Evolutionary conservation across 208 protist genomes (phyloP).

Genomic region (Leishmania major): DNA sequence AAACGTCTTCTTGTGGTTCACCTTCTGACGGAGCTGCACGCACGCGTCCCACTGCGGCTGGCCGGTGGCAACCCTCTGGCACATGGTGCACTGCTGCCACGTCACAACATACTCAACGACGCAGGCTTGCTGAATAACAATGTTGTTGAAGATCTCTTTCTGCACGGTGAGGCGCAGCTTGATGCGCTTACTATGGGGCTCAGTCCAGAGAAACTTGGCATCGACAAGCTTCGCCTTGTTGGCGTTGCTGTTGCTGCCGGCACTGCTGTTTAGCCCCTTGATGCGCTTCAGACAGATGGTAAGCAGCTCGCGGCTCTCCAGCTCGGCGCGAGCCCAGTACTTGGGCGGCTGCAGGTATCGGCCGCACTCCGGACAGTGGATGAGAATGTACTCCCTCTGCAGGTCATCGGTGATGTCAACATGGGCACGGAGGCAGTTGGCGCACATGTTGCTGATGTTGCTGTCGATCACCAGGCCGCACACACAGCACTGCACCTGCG

Average conservation of each 20-base stretch:
- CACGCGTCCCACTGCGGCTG: slow-evolving; percentile 98
- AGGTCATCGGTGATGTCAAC: slow-evolving; percentile 99
- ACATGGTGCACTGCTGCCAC: slow-evolving; percentile 97
- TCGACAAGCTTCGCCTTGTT: slow-evolving; percentile 98
- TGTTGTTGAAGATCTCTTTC: slow-evolving; percentile 96
- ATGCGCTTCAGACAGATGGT: slow-evolving; percentile 97
- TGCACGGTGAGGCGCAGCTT: slow-evolving; percentile 99
- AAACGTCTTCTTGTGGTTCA: slow-evolving; percentile 99
- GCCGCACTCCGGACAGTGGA: slow-evolving; percentile 94
- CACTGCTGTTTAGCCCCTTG: slow-evolving; percentile 91
- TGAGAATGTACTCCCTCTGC: slow-evolving; percentile 95
- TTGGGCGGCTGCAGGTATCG: slow-evolving; percentile 98
- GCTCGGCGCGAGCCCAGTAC: slow-evolving; percentile 94
- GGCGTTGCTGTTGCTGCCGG: slow-evolving; percentile 93
- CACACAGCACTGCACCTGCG: slow-evolving; percentile 96
- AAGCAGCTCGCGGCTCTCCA: slow-evolving; percentile 98
- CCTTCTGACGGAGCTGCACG: slow-evolving; percentile 99
- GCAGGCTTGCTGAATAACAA: slow-evolving; percentile 97
- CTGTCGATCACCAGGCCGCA: slow-evolving; percentile 96
- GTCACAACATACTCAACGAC: slow-evolving; percentile 97
- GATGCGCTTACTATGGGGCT: slow-evolving; percentile 98
- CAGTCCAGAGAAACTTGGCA: slow-evolving; percentile 99
- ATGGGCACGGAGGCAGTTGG: slow-evolving; percentile 95
- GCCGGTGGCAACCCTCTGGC: slow-evolving; percentile 95
- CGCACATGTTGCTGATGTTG: slow-evolving; percentile 99